Conservation (phyloP, 441 rosid genomes). For the Populus tomentosa region DNA sequence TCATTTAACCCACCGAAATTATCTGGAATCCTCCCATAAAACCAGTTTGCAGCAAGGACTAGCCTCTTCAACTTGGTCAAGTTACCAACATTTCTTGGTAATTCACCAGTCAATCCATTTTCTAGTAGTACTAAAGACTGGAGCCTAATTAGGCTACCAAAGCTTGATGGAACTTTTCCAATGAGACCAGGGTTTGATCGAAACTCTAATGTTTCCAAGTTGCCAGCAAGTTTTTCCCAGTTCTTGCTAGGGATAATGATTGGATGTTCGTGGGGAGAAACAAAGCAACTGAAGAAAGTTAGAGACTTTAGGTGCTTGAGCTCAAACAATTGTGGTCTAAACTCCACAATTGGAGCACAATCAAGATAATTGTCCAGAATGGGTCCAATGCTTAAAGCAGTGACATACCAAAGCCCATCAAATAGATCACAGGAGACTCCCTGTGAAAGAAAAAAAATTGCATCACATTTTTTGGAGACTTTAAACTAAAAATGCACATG, state of each 20-base stretch:
- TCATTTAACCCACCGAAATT: slow-evolving; percentile 34
- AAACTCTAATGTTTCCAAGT: slow-evolving; percentile 67
- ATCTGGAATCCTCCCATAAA: slow-evolving; percentile 58
- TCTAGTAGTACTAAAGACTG: slow-evolving; percentile 68
- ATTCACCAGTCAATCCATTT: slow-evolving; percentile 56
- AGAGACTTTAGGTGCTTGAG: slow-evolving; percentile 60
- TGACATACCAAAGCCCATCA: slow-evolving; percentile 77
- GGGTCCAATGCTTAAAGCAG: slow-evolving; percentile 68
- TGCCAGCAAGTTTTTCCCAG: slow-evolving; percentile 56
- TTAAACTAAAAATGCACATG: background rate
- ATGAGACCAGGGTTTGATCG: slow-evolving; percentile 69
- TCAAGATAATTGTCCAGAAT: slow-evolving; percentile 64
- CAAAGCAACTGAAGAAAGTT: slow-evolving; percentile 52
- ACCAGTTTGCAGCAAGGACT: slow-evolving; percentile 19
- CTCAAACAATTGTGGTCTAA: slow-evolving; percentile 63
- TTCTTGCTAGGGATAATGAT: slow-evolving; percentile 32
- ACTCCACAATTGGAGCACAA: slow-evolving; percentile 50
- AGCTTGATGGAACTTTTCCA: slow-evolving; percentile 57
- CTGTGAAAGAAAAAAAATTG: slow-evolving; percentile 28
- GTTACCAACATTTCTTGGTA: slow-evolving; percentile 47
- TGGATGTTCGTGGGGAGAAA: slow-evolving; percentile 39
- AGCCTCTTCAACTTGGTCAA: slow-evolving; percentile 52
- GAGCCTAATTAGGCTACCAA: slow-evolving; percentile 53
- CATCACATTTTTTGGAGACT: background rate
- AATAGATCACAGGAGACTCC: slow-evolving; percentile 88